Conservation (phyloP, 306 rosid species). For the Prunus campanulata region DNA sequence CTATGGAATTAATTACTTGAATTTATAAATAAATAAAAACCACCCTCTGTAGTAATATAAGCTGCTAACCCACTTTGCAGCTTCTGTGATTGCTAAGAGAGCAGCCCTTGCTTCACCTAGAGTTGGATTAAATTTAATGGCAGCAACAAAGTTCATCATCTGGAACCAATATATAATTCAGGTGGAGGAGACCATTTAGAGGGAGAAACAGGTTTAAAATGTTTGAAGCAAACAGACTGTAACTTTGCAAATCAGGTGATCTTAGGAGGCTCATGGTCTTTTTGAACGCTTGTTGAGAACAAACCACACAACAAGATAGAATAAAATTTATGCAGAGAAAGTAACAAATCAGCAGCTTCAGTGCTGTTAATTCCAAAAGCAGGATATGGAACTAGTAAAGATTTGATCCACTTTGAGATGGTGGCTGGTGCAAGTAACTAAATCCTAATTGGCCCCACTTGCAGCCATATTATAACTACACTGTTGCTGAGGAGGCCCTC, state of each 20-base stretch:
- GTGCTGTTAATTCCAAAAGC: not conserved
- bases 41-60: too few species aligned
- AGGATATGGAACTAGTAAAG: too few species aligned
- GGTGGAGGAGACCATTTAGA: not conserved
- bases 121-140: not conserved
- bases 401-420: too few species aligned
- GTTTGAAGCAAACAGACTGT: not conserved
- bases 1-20: too few species aligned
- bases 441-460: too few species aligned
- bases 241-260: not conserved
- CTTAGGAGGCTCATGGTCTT: not conserved
- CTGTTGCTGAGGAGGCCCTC: not conserved
- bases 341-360: not conserved
- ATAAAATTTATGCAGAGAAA: too few species aligned
- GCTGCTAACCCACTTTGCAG: not conserved
- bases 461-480: not conserved
- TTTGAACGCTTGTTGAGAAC: not conserved
- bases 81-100: not conserved
- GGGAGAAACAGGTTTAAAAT: not conserved
- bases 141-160: too few species aligned
- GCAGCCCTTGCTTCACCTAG: not conserved
- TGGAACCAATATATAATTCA: not conserved
- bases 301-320: not conserved
- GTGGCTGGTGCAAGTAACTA: too few species aligned
- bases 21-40: too few species aligned